Base-by-base conservation (phyloP, 2,329 filamentous ascomycete species). In the Colletotrichum orchidophilum region DNA sequence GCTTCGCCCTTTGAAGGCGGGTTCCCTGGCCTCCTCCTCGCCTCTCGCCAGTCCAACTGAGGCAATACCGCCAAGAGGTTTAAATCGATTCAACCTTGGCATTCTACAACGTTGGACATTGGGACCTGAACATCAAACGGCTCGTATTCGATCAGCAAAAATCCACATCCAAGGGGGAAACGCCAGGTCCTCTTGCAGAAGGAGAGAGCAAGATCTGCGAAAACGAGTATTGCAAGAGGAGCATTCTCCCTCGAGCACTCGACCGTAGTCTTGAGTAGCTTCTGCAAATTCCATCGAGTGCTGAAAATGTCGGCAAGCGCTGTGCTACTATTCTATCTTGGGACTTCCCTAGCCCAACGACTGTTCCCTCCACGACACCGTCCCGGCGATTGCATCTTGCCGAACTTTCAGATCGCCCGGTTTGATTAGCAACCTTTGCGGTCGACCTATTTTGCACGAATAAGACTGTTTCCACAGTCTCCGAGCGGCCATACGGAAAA, bases 1-100 rank as follows among this genome's bases (percentile, higher is more conserved):
- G 5, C 6, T 52, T 26, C 12, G 24, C 12, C 13, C 42, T 18
- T 54, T 21, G 26, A 6, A n/a, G 29, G n/a, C 18, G 18, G 31
- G 26, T 57, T 49, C 42, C 24, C n/a, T 12, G 18, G 9, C 18
- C 42, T 55, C 18, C 42, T 49, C 15, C 39, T 35, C 21, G 29
- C 29, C 12, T 35, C 8, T 31, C 21, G 35, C 21, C 57, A 33
- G 26, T 24, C 9, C 58, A 63, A 35, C 64, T 8, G 39, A 50
- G 26, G 35, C 33, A 29, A 24, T 24, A 11, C 21, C 27, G 53
- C 64, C 64, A 59, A 71, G 58, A 59, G 3, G 13, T 69, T 59
- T 71, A 58, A 62, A 63, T 59, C 53, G 21, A 49, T 35, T 55
- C 39, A 8, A 29, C 24, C 64, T 63, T 68, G 68, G 68, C 68